Evolutionary conservation across 73 alveolate species (phyloP).

Genomic region (Strombidium stylifer): DNA sequence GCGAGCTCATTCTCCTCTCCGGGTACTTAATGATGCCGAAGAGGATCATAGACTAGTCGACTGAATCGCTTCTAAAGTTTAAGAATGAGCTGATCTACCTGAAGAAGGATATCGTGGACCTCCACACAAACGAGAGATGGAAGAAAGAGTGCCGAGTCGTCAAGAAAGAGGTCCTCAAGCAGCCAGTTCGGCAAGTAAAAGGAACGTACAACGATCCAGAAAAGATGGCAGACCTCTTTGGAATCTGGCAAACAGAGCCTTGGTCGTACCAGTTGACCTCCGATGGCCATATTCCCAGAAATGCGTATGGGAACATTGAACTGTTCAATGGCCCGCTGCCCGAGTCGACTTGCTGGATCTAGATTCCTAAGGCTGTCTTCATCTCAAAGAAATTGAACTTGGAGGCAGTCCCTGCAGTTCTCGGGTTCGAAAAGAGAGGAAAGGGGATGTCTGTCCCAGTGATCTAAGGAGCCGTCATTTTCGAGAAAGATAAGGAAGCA

Average conservation of each 20-base stretch:
- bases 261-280: slow-evolving; percentile 26
- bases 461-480: slow-evolving; percentile 42
- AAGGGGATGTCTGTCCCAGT: slow-evolving; percentile 50
- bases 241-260: slow-evolving; percentile 50
- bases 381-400: slow-evolving; percentile 28
- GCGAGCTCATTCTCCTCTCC: too few species aligned
- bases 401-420: slow-evolving; percentile 45
- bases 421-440: slow-evolving; percentile 56
- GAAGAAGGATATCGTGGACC: slow-evolving; percentile 29
- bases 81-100: slow-evolving; percentile 46
- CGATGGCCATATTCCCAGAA: slow-evolving; percentile 58
- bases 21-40: too few species aligned
- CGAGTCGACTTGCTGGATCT: slow-evolving; percentile 13
- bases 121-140: slow-evolving; percentile 66
- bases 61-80: too few species aligned
- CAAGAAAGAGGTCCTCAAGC: slow-evolving; percentile 45
- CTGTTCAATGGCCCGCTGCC: slow-evolving; percentile 43
- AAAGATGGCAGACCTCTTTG: slow-evolving; percentile 48
- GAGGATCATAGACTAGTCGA: too few species aligned
- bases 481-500: slow-evolving; percentile 10
- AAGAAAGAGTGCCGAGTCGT: slow-evolving; percentile 41
- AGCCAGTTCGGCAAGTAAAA: slow-evolving; percentile 36
- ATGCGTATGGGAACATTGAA: slow-evolving; percentile 58
- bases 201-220: slow-evolving; percentile 51
- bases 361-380: slow-evolving; percentile 36